These are phyloP conservation scores for Xylaria sp. DNA, from an alignment of 2,329 filamentous ascomycete species.

Conservation along the genomic window DNA sequence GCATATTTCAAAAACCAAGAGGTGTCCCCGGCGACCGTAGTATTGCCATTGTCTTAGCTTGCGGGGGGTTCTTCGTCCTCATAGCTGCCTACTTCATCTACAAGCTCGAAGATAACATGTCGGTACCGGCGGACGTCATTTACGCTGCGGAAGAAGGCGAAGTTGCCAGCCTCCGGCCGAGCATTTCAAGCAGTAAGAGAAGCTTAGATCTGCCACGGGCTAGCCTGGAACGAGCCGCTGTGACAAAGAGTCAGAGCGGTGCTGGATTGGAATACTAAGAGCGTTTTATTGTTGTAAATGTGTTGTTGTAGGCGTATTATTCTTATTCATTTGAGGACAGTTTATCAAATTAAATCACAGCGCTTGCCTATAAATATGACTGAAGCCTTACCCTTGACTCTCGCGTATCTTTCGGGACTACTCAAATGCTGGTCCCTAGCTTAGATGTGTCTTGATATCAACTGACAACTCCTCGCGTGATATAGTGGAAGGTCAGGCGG, in stretches of 20 bases:
- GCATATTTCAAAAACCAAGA: slow-evolving; percentile 81
- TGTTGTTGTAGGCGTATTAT: no score
- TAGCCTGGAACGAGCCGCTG: slow-evolving; percentile 49
- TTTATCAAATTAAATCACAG: not conserved
- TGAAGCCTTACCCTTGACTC: slow-evolving; percentile 7
- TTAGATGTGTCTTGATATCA: slow-evolving; percentile 3
- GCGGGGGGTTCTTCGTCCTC: slow-evolving; percentile 79
- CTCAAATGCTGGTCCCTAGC: slow-evolving; percentile 8
- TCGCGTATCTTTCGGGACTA: slow-evolving; percentile 2
- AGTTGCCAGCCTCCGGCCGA: slow-evolving; percentile 29
- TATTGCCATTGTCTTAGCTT: slow-evolving; percentile 82
- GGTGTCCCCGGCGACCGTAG: slow-evolving; percentile 84
- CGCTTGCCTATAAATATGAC: slow-evolving; percentile 4
- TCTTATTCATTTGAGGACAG: no score
- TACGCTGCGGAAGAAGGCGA: slow-evolving; percentile 49
- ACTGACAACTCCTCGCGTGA: slow-evolving; percentile 8
- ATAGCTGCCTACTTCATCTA: slow-evolving; percentile 74
- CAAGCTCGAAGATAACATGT: slow-evolving; percentile 64
- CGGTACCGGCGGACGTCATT: slow-evolving; percentile 42
- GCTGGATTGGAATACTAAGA: slow-evolving; percentile 51
- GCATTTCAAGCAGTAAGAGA: slow-evolving; percentile 40
- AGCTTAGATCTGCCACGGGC: slow-evolving; percentile 48
- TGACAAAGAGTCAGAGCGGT: slow-evolving; percentile 51
- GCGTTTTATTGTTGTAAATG: not conserved
- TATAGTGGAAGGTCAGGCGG: slow-evolving; percentile 8